A percentile compares a stretch with the other conserved stretches of the same genome.
Conservation (phyloP, 129 eudicot genomes). For the Pseudognaphalium luteoalbum region DNA sequence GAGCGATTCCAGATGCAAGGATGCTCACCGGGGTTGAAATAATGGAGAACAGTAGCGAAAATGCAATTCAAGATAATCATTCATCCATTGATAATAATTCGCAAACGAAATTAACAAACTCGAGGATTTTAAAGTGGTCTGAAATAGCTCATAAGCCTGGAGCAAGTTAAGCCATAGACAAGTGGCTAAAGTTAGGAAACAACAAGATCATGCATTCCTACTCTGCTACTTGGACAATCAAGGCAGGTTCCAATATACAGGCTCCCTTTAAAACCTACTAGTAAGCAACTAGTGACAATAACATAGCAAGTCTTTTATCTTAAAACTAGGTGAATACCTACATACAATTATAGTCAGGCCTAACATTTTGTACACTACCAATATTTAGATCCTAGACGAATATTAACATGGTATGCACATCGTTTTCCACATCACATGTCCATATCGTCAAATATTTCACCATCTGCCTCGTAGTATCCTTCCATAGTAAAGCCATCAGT, state of each 20-base stretch:
- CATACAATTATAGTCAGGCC: slow-evolving; percentile 25
- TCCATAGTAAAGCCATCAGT: slow-evolving; percentile 51
- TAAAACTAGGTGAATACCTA: slow-evolving; percentile 13
- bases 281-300: background rate
- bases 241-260: background rate
- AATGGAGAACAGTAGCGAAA: background rate
- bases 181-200: slow-evolving; percentile 23
- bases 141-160: slow-evolving; percentile 15
- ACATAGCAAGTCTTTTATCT: background rate
- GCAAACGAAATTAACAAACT: background rate
- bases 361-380: slow-evolving; percentile 34
- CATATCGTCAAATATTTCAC: slow-evolving; percentile 78
- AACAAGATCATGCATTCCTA: slow-evolving; percentile 35
- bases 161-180: slow-evolving; percentile 26
- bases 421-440: slow-evolving; percentile 56
- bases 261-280: slow-evolving; percentile 2
- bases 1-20: background rate
- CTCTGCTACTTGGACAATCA: too few species aligned
- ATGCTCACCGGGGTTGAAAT: too few species aligned
- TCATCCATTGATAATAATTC: background rate
- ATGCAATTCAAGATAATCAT: background rate
- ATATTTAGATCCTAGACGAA: slow-evolving; percentile 29
- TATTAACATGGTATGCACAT: slow-evolving; percentile 45
- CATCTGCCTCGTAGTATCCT: slow-evolving; percentile 59
- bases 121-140: background rate